Evolutionary conservation across 164 flowering plant genomes (phyloP).

Genomic region (Vitis rupestris): DNA sequence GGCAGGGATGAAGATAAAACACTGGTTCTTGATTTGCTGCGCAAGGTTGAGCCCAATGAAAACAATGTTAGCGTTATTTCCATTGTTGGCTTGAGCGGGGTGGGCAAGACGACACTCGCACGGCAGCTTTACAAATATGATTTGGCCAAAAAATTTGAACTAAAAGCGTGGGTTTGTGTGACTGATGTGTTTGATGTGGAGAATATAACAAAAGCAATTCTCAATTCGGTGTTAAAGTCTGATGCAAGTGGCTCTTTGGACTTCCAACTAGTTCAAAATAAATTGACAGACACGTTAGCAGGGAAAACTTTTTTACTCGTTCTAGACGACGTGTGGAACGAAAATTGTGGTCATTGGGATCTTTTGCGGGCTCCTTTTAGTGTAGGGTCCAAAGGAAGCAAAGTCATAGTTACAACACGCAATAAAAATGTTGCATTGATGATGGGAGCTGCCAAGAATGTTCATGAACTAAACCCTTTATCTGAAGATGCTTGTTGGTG

Average conservation of each 20-base stretch:
- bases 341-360: constrained; percentile 7
- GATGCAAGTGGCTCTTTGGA: no score
- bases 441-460: no score
- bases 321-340: constrained; percentile 14
- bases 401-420: no score
- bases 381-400: constrained; percentile 11
- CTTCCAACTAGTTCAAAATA: background rate
- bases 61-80: no score
- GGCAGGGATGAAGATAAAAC: no score
- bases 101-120: no score
- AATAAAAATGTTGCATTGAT: no score
- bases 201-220: background rate
- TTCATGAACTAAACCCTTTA: no score
- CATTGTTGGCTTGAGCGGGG: no score
- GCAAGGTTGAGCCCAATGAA: no score
- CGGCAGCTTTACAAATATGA: background rate
- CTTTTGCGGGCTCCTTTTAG: background rate
- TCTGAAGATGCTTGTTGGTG: no score
- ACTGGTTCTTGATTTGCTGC: no score
- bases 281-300: background rate
- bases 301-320: constrained; percentile 7
- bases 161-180: constrained; percentile 11
- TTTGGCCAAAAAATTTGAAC: background rate
- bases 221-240: background rate
- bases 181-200: background rate